These are phyloP conservation scores for Apophysomyces ossiformis DNA, from an alignment of 371 early-diverging fungal species.

Conservation along the genomic window DNA sequence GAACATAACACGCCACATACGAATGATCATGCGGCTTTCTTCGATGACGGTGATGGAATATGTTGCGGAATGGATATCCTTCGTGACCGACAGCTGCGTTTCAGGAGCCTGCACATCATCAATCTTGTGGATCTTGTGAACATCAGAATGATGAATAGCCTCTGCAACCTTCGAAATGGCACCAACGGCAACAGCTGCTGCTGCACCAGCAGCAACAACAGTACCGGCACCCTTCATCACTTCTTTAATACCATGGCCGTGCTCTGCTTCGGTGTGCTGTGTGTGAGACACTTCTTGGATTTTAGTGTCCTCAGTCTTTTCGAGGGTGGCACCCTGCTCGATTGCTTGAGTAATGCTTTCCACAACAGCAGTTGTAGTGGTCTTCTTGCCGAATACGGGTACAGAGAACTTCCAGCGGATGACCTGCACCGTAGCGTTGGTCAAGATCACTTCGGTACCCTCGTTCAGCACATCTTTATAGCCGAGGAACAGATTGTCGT, in stretches of 20 bases:
- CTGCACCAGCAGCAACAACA: constrained; percentile 8
- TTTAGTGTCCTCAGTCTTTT: constrained; percentile 45
- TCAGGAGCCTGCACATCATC: background rate
- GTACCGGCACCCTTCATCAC: constrained; percentile 16
- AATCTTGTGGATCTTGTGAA: background rate
- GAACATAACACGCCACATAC: constrained; percentile 34
- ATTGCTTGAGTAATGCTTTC: constrained; percentile 23
- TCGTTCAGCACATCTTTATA: constrained; percentile 32
- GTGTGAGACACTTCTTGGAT: constrained; percentile 34
- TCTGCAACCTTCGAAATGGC: constrained; percentile 14
- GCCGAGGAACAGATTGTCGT: constrained; percentile 33
- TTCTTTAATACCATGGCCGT: constrained; percentile 27
- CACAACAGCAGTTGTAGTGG: constrained; percentile 7
- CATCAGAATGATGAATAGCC: background rate
- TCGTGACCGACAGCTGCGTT: background rate
- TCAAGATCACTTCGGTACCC: constrained; percentile 34
- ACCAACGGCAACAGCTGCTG: constrained; percentile 9
- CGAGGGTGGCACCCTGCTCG: constrained; percentile 29
- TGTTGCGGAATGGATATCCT: constrained; percentile 6
- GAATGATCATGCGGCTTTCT: constrained; percentile 25
- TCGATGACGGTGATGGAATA: constrained; percentile 13
- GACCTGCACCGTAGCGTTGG: background rate
- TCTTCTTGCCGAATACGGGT: constrained; percentile 44
- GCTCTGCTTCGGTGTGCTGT: constrained; percentile 24
- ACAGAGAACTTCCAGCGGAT: constrained; percentile 47